A percentile compares a stretch with the other conserved stretches of the same genome.
phyloP scores from a whole-genome alignment of 768 basidiomycete genomes.

The Gloeopeniophorella convolvens region DNA sequence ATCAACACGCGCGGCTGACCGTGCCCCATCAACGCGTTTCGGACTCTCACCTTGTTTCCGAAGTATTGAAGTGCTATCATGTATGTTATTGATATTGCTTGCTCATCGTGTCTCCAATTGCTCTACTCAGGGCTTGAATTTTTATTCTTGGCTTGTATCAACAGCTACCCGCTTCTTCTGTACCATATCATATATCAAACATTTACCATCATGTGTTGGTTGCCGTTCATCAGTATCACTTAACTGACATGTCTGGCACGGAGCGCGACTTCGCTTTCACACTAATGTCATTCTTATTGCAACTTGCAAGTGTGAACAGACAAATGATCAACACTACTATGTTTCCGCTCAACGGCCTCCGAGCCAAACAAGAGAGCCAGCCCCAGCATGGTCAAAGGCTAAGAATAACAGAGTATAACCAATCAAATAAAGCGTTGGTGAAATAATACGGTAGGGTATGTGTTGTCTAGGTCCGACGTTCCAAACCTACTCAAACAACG shows the following conservation, averaged over 20 bases:
- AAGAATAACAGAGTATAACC: background rate
- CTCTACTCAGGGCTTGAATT: too few relatives aligned
- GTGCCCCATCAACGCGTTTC: too few relatives aligned
- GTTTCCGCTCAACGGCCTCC: background rate
- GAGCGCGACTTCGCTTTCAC: too few relatives aligned
- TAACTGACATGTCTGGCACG: too few relatives aligned
- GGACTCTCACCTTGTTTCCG: background rate
- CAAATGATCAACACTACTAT: background rate
- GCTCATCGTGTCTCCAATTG: background rate
- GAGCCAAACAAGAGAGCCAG: conserved; percentile 2
- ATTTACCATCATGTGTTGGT: background rate
- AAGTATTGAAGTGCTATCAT: too few relatives aligned
- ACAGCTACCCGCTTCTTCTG: too few relatives aligned
- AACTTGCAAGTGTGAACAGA: background rate
- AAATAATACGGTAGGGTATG: conserved; percentile 10
- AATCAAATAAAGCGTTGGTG: conserved; percentile 9
- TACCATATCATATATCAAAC: background rate
- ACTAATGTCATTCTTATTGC: background rate
- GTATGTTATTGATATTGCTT: background rate
- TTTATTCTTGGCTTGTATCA: too few relatives aligned
- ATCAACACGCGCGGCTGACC: conserved; percentile 30
- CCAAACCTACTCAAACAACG: background rate
- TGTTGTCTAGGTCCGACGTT: background rate
- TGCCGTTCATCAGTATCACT: too few relatives aligned
- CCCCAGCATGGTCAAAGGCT: background rate